Percentiles rank a stretch among this genome's conserved stretches.
These are phyloP conservation scores for Mollisiaceae sp. DNA, from an alignment of 2,329 filamentous ascomycete genomes.

Conservation along the genomic window DNA sequence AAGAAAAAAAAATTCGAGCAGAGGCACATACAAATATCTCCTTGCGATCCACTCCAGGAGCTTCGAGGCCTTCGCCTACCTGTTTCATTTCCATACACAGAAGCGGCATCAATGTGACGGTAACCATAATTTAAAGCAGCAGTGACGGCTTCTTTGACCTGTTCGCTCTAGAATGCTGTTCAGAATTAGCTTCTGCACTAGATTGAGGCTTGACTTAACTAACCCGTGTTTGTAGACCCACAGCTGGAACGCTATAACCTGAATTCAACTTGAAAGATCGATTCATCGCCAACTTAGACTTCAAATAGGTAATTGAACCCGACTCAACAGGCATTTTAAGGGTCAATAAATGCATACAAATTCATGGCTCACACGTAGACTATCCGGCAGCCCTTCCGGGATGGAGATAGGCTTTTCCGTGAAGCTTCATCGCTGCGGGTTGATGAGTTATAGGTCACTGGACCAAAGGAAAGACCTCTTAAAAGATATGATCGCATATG, in stretches of 20 bases:
- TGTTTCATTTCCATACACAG: constrained; percentile 50
- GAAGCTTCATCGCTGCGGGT: background rate
- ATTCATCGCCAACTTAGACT: constrained; percentile 43
- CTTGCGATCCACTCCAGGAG: constrained; percentile 45
- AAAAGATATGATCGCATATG: background rate
- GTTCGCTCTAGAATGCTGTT: constrained; percentile 43
- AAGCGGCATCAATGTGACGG: constrained; percentile 54
- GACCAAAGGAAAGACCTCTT: background rate
- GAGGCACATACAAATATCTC: constrained; percentile 42
- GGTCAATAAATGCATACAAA: background rate
- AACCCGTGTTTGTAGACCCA: constrained; percentile 48
- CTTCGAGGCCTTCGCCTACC: constrained; percentile 49
- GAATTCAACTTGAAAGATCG: constrained; percentile 48
- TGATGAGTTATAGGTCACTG: background rate
- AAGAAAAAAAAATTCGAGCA: constrained; percentile 34
- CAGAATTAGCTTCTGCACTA: too few relatives aligned
- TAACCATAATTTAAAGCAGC: constrained; percentile 45
- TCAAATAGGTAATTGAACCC: constrained; percentile 3
- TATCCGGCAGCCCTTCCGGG: background rate
- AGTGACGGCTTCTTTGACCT: constrained; percentile 53
- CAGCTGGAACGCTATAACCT: constrained; percentile 47
- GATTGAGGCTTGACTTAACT: too few relatives aligned
- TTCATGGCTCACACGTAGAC: background rate
- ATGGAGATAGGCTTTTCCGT: background rate
- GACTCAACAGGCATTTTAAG: background rate